These are phyloP conservation scores for Puccinia horiana DNA, from an alignment of 1,284 basidiomycete genomes.

Conservation along the genomic window DNA sequence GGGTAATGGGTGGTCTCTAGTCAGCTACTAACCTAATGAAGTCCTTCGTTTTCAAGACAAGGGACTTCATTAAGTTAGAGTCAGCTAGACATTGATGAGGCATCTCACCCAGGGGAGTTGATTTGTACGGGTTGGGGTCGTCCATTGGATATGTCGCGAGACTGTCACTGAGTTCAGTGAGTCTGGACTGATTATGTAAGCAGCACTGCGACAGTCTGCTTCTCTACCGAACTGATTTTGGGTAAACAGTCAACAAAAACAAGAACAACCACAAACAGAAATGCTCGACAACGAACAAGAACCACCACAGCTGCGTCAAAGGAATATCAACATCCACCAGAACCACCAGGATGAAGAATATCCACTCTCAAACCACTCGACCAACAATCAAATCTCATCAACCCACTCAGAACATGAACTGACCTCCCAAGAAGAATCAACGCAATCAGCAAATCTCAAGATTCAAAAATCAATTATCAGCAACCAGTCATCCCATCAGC, in stretches of 20 bases:
- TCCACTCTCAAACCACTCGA: slow-evolving; percentile 2
- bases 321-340: not conserved
- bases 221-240: too few relatives aligned
- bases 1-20: not conserved
- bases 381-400: not conserved
- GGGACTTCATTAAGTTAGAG: too few relatives aligned
- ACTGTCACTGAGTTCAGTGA: not conserved
- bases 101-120: too few relatives aligned
- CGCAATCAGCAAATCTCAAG: not conserved
- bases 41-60: too few relatives aligned
- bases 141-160: too few relatives aligned
- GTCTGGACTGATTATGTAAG: not conserved
- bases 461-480: not conserved
- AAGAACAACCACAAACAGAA: not conserved
- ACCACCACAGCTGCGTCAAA: not conserved
- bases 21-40: too few relatives aligned
- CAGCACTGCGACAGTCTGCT: too few relatives aligned
- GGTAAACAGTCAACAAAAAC: not conserved
- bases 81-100: too few relatives aligned
- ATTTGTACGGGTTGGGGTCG: too few relatives aligned
- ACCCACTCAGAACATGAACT: not conserved
- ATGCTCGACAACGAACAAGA: not conserved
- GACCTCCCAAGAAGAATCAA: not conserved
- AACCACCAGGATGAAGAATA: not conserved
- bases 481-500: not conserved